Evolutionary conservation across 164 flowering plant species (phyloP).

Genomic region (Tetrastigma voinierianum): DNA sequence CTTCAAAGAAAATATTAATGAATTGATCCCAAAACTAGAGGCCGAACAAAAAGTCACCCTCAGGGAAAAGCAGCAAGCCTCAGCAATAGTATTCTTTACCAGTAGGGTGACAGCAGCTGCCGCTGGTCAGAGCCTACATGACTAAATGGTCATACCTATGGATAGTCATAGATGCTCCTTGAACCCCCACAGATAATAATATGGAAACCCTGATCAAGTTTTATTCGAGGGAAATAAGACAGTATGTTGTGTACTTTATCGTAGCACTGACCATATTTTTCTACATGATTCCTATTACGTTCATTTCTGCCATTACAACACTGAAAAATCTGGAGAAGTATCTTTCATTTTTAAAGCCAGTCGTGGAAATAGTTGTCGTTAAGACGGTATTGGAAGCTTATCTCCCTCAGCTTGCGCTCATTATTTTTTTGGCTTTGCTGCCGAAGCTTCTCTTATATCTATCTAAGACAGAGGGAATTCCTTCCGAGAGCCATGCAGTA

Average conservation of each 20-base stretch:
- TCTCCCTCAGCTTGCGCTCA: constrained; percentile 92
- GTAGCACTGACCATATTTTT: constrained; percentile 73
- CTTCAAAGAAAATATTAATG: constrained; percentile 68
- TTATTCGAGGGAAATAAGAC: constrained; percentile 59
- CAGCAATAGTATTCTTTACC: constrained; percentile 77
- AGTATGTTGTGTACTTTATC: constrained; percentile 53
- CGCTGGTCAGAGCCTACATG: constrained; percentile 79
- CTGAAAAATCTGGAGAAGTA: constrained; percentile 59
- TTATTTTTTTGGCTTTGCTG: constrained; percentile 75
- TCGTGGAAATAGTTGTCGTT: constrained; percentile 44
- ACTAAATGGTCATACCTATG: constrained; percentile 64
- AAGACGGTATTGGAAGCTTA: constrained; percentile 85
- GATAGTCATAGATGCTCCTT: constrained; percentile 79
- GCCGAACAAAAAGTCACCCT: constrained; percentile 70
- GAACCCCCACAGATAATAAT: constrained; percentile 74
- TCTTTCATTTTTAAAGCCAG: constrained; percentile 71
- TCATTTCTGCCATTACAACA: constrained; percentile 88
- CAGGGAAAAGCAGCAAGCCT: constrained; percentile 61
- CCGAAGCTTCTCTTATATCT: constrained; percentile 75
- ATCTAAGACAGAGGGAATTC: constrained; percentile 82
- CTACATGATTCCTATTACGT: constrained; percentile 80
- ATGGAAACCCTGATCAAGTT: constrained; percentile 57
- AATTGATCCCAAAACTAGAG: constrained; percentile 62
- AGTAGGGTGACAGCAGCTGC: constrained; percentile 63
- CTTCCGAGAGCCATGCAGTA: constrained; percentile 66